These are phyloP conservation scores for Hypoxylon sp. DNA, from an alignment of 2,329 filamentous ascomycete genomes.

Conservation along the genomic window DNA sequence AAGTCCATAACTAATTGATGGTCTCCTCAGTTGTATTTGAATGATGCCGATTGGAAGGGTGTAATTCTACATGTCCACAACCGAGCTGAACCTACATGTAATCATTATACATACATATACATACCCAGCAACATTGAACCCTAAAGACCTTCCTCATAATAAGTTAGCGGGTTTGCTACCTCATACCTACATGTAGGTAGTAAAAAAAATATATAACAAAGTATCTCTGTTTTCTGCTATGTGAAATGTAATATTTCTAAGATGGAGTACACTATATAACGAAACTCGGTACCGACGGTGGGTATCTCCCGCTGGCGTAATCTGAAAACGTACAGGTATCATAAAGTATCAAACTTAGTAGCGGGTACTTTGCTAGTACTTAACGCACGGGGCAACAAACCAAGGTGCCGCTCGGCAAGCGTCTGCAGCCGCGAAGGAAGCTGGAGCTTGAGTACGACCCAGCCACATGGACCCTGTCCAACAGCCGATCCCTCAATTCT, in stretches of 20 bases:
- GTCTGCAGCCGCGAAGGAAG: conserved; percentile 44
- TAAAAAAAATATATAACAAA: neutral
- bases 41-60: conserved; percentile 26
- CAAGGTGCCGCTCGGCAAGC: conserved; percentile 40
- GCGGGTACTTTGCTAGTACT: conserved; percentile 30
- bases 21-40: conserved; percentile 4
- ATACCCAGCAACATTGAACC: neutral
- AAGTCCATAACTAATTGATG: conserved; percentile 4
- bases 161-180: neutral
- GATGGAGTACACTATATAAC: neutral
- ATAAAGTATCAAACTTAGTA: conserved; percentile 10
- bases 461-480: conserved; percentile 46
- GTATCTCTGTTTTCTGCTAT: neutral
- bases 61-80: conserved; percentile 13
- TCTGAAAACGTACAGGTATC: conserved; percentile 9
- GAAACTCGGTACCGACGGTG: conserved; percentile 20
- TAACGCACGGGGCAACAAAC: conserved; percentile 33
- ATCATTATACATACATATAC: too few species aligned
- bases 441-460: conserved; percentile 45
- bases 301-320: conserved; percentile 10
- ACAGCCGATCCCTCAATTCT: conserved; percentile 45
- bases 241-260: neutral
- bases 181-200: too few species aligned
- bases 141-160: neutral
- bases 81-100: neutral